Evolutionary conservation across 2,329 filamentous ascomycete species (phyloP), one percentile per base, ranked within the genome.

Genomic region (Boeremia lycopersici): DNA sequence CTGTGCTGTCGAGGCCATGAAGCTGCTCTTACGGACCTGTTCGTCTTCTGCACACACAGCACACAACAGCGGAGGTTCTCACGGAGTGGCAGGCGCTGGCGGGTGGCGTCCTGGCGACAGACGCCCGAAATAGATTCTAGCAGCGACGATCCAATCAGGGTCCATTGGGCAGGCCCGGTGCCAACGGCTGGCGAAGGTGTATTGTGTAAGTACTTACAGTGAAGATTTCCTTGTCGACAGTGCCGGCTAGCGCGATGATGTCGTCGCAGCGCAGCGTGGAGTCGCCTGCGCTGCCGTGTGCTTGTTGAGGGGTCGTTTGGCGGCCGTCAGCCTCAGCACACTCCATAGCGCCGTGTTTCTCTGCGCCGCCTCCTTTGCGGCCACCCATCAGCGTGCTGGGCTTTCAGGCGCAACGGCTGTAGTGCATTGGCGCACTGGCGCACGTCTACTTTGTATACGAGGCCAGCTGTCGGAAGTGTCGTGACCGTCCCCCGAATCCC

Each of bases 321-420:
- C 30, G 25, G 10, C 6, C 19, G 10, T 35, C 17, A 26, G n/a
- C 25, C 30, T 30, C 17, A 26, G n/a, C 26, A 30, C 34, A 13
- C 28, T 30, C 45, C 40, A 45, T 28, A 39, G 35, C 40, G n/a
- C 40, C n/a, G 11, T 17, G 34, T 12, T 45, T 45, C 15, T 15
- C 29, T 38, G 35, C 45, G 40, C 51, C 51, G 51, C 51, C 45
- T 48, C 51, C 52, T 49, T 48, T 49, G 52, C 52, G 46, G 51
- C 51, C 51, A 25, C 44, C 39, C 51, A 49, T 31, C 31, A 33
- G 10, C 36, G 49, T 28, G 29, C 19, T 30, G 43, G 33, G 30
- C 39, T 25, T 45, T 33, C 12, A 54, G 51, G 40, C 40, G 52
- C 33, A 51, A 56, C 53, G 38, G 47, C 48, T 51, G 48, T 41